Evolutionary conservation across 306 rosid genomes (phyloP).

Genomic region (Erythrophleum fordii): DNA sequence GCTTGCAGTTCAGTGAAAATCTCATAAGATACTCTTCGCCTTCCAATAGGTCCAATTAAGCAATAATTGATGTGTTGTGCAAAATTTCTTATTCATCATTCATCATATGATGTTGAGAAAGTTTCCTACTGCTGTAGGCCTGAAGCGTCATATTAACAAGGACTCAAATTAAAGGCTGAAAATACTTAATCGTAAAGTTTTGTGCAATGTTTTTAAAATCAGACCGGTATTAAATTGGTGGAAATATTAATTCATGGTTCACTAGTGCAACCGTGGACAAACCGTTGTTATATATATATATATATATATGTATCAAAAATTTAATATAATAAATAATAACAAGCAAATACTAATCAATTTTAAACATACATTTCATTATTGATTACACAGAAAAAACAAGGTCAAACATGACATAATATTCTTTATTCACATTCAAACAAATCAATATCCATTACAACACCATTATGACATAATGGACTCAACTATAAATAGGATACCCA

Average conservation of each 20-base stretch:
- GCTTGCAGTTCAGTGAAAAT: neutral
- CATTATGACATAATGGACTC: no score
- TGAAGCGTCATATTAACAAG: neutral
- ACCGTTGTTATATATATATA: neutral
- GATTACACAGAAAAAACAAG: neutral
- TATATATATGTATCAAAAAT: neutral
- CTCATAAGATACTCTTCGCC: neutral
- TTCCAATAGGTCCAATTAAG: neutral
- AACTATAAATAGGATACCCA: neutral
- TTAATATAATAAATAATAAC: neutral
- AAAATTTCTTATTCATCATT: neutral
- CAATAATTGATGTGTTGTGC: neutral
- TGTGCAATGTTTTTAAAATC: neutral
- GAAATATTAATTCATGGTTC: neutral
- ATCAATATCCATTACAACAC: no score
- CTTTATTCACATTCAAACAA: no score
- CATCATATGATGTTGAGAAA: neutral
- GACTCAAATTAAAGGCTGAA: neutral
- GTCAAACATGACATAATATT: no score
- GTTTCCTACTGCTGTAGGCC: neutral
- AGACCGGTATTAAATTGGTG: neutral
- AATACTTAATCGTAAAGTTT: neutral
- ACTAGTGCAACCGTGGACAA: neutral
- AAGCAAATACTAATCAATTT: neutral
- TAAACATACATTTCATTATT: neutral